A percentile compares a stretch with the other conserved stretches of the same genome.
These are phyloP conservation scores for Neopestalotiopsis sp. DNA, from an alignment of 2,329 filamentous ascomycete species.

Conservation along the genomic window DNA sequence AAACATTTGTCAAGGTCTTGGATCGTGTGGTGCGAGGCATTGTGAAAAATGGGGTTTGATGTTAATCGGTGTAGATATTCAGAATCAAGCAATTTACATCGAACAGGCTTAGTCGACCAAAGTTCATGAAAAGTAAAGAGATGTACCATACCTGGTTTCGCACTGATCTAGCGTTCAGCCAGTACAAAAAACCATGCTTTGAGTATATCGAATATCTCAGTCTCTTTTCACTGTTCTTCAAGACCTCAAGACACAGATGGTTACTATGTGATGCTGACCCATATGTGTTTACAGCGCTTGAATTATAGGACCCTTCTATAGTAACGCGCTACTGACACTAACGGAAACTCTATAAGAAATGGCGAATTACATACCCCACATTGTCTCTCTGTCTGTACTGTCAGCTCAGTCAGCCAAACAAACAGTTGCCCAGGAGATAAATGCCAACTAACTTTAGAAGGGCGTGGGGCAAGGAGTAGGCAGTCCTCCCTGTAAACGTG, in stretches of 20 bases:
- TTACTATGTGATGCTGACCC: too few relatives aligned
- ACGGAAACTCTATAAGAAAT: too few relatives aligned
- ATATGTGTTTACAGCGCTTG: too few relatives aligned
- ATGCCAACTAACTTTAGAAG: background rate
- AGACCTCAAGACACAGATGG: too few relatives aligned
- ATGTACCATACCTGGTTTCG: too few relatives aligned
- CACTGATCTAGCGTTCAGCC: too few relatives aligned
- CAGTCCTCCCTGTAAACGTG: background rate
- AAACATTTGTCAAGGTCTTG: conserved; percentile 11
- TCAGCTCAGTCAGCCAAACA: conserved; percentile 7
- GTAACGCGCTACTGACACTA: too few relatives aligned
- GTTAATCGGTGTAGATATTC: background rate
- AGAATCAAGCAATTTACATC: background rate
- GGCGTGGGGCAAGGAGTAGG: background rate
- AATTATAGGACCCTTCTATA: too few relatives aligned
- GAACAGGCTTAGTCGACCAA: background rate
- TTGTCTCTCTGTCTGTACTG: background rate
- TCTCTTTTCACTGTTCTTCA: too few relatives aligned
- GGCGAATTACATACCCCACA: background rate
- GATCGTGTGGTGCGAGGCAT: conserved; percentile 10
- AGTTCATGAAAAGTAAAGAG: background rate
- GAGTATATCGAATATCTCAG: too few relatives aligned
- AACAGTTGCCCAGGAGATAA: background rate
- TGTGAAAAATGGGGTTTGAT: background rate
- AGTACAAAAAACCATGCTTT: too few relatives aligned